These are phyloP conservation scores for Cryptosporidium canis DNA, from an alignment of 169 alveolate genomes.

Conservation along the genomic window DNA sequence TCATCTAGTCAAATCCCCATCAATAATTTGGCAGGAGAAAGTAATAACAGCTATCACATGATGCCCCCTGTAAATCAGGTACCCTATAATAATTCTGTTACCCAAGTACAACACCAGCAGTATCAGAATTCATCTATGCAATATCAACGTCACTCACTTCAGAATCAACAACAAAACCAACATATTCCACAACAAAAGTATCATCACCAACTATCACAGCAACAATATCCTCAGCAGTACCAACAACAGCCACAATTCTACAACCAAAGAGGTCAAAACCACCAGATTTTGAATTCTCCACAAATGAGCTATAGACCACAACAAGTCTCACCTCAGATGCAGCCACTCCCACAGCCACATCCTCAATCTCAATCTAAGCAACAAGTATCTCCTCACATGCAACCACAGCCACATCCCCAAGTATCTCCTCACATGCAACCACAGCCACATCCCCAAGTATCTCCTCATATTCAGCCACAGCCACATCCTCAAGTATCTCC, in stretches of 20 bases:
- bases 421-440: neutral
- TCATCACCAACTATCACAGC: constrained; percentile 43
- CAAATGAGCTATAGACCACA: neutral
- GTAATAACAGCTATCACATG: neutral
- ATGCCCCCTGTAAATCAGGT: neutral
- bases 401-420: neutral
- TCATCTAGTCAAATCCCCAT: constrained; percentile 5
- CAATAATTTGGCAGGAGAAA: neutral
- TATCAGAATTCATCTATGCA: too few relatives aligned
- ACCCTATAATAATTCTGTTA: neutral
- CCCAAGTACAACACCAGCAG: neutral
- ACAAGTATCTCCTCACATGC: neutral
- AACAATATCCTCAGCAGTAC: neutral
- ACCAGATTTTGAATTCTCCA: neutral
- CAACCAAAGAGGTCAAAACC: neutral
- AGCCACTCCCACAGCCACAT: neutral
- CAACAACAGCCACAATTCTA: neutral
- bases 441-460: constrained; percentile 1
- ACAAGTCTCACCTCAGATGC: neutral
- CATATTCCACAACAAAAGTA: neutral
- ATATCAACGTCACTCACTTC: constrained; percentile 26
- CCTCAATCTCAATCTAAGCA: neutral
- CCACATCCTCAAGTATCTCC: neutral
- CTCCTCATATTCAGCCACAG: too few relatives aligned
- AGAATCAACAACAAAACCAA: constrained; percentile 1